Evolutionary conservation across 2,329 filamentous ascomycete genomes (phyloP), one percentile per base, ranked within the genome.

Genomic region (Cercospora beticola): DNA sequence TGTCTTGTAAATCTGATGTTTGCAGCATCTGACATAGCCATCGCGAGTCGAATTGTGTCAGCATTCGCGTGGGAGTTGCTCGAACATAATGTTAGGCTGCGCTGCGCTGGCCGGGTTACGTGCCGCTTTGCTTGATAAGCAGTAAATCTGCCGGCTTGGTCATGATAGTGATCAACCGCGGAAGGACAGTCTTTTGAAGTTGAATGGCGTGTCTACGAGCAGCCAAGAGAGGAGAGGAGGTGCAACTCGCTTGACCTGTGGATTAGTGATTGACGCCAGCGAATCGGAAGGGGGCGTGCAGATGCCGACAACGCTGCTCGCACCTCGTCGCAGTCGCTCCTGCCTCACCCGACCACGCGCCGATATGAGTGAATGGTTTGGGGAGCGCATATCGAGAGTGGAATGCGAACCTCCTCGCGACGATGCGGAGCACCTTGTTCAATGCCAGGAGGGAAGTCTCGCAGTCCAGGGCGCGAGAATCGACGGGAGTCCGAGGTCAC

Each of bases 401-500:
- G 21, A 30, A 6, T 31, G 21, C 26, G 1, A 49, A n/a, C 26
- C 16, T 23, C 33, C 12, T 21, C 16, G 7, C 54, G 33, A 36
- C 40, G 63, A 46, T 60, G 18, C 26, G 28, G n/a, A 33, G 21
- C 23, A 49, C 63, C 56, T 49, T 59, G 54, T 16, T 36, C 21
- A 16, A 5, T 1, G 4, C 49, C 23, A 28, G 49, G 54, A 26
- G 3, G 14, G 16, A 7, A 21, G 33, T 8, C 21, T 26, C 9
- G 21, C 26, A 21, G 26, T 31, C 21, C 62, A 58, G 6, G 56
- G 56, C 52, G 36, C 5, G 33, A 26, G 7, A n/a, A 57, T 43
- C 23, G 52, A 58, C 33, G 46, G 1, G 36, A 57, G 28, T 28
- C 33, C 58, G 64, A 63, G 65, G 62, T 59, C 59, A 63, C 59